phyloP scores from a whole-genome alignment of 352 stramenopile genomes.

The Hyaloperonospora arabidopsidis region DNA sequence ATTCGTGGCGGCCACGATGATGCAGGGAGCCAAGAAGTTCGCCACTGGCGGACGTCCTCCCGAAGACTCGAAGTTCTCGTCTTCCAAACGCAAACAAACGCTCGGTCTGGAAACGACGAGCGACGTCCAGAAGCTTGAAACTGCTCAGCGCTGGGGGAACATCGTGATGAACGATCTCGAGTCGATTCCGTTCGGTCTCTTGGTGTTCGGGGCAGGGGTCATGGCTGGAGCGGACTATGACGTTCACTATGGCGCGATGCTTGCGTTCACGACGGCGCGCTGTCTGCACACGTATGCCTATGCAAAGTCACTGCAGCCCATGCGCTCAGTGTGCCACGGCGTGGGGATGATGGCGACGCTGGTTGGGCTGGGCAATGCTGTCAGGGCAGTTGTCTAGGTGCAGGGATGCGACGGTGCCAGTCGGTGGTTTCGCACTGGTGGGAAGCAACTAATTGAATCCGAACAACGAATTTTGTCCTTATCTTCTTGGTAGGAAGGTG shows the following conservation, averaged over 20 bases:
- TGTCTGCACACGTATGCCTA: slow-evolving; percentile 43
- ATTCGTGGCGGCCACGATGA: slow-evolving; percentile 38
- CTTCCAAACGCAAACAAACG: slow-evolving; percentile 28
- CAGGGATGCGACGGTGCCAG: neutral
- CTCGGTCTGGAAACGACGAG: slow-evolving; percentile 26
- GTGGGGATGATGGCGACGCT: slow-evolving; percentile 26
- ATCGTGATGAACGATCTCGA: slow-evolving; percentile 55
- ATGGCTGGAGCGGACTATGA: slow-evolving; percentile 25
- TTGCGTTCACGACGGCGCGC: slow-evolving; percentile 33
- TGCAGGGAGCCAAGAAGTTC: slow-evolving; percentile 53
- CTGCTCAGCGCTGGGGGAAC: slow-evolving; percentile 40
- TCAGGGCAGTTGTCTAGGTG: slow-evolving; percentile 16
- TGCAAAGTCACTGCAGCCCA: slow-evolving; percentile 35
- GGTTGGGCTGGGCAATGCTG: slow-evolving; percentile 31
- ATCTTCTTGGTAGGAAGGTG: too few species aligned
- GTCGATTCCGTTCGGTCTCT: slow-evolving; percentile 43
- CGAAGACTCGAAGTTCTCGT: slow-evolving; percentile 34
- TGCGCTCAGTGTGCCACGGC: slow-evolving; percentile 29
- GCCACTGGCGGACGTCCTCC: slow-evolving; percentile 37
- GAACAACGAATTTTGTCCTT: too few species aligned
- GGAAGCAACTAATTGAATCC: too few species aligned
- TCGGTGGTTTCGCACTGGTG: too few species aligned
- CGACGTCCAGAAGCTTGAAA: slow-evolving; percentile 29
- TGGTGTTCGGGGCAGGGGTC: slow-evolving; percentile 38
- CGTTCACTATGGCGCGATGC: slow-evolving; percentile 36